Base-by-base conservation (phyloP, 208 protist species). In the Pavlovales sp. region DNA sequence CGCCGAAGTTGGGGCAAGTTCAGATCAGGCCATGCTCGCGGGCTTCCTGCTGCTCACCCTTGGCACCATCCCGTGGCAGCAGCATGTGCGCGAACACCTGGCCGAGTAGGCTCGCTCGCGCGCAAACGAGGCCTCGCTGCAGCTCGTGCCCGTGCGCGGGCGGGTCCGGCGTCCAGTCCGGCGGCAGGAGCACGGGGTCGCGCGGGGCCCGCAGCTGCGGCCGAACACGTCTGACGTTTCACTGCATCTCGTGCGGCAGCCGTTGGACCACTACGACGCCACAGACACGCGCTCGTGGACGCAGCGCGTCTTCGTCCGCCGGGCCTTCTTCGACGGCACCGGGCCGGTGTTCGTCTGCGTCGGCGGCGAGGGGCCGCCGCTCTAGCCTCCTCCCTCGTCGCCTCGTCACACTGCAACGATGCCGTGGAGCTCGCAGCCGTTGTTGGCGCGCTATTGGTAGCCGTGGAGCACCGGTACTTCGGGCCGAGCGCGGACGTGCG, bases 391-490 rank as follows among this genome's bases (percentile, higher is more conserved):
- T 86, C 42, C 18, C 86, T 93, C 67, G 75, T 89, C 37, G 36
- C 47, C 30, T 87, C 67, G 8, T 78, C 88, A 2, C 92, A 94
- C 87, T 94, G 92, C 88, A 93, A 91, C 80, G 66, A 83, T 46
- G 92, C 90, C 0, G 91, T 94, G 32, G 92, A 94, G 77, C 20
- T 78, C 14, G 57, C 93, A 20, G 30, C 44, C 11, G 78, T 88
- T 11, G 66, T 37, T 0, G 75, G 84, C 30, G 93, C 91, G 30
- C 47, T 94, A 30, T 89, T 94, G 75, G 80, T 94, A 36, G 92
- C 93, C 18, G 34, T 94, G n/a, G 93, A 94, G 79, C 93, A 94
- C 86, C 79, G 92, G 7, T 93, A 89, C 84, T 93, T 93, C 75
- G 91, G 92, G 88, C 91, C 92, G 86, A 90, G 88, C 75, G 78